Conservation (phyloP, 345 rosid genomes). For the Microcos paniculata region DNA sequence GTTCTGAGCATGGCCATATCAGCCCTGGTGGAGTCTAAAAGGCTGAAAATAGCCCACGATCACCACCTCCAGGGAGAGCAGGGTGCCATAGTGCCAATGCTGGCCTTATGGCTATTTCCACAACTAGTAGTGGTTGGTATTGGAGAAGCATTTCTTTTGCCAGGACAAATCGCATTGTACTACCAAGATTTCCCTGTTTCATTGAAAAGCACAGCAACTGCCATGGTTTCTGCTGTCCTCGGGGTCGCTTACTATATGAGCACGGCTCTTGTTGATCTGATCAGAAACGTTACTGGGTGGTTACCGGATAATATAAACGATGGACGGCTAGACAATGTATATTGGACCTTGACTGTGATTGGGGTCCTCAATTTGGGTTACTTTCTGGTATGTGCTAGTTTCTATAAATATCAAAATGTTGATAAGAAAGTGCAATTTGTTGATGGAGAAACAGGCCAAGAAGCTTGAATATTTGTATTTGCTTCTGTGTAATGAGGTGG, state of each 20-base stretch:
- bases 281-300: conserved; percentile 34
- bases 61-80: neutral
- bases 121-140: conserved; percentile 34
- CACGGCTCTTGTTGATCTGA: conserved; percentile 30
- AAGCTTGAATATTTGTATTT: neutral
- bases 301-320: conserved; percentile 28
- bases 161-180: conserved; percentile 37
- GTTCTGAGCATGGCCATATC: conserved; percentile 22
- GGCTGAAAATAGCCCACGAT: conserved; percentile 27
- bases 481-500: too few relatives aligned
- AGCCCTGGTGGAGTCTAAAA: conserved; percentile 33
- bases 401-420: neutral
- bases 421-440: neutral
- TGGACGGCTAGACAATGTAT: conserved; percentile 38
- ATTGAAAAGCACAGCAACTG: conserved; percentile 29
- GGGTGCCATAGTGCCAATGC: conserved; percentile 27
- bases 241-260: conserved; percentile 33
- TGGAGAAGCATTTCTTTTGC: conserved; percentile 40
- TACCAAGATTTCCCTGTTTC: conserved; percentile 37
- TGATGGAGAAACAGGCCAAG: neutral
- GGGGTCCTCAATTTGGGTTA: neutral
- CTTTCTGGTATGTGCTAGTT: neutral
- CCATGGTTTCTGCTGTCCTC: conserved; percentile 25
- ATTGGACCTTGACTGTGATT: conserved; percentile 23
- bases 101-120: conserved; percentile 38